Evolutionary conservation across 108 stramenopile genomes (phyloP).

Genomic region (Skeletonema marinoi): DNA sequence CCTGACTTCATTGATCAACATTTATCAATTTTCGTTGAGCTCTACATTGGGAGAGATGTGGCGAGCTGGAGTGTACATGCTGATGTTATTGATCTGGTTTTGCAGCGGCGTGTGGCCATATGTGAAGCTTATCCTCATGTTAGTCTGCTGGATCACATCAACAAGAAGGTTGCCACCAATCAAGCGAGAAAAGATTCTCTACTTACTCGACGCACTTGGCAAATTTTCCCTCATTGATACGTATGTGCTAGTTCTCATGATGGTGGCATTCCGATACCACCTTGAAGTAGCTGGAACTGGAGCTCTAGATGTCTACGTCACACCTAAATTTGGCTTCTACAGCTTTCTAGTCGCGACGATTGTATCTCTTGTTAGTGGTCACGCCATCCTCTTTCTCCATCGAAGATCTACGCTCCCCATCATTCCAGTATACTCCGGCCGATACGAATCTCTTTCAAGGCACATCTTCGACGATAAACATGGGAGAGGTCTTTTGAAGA

Average conservation of each 20-base stretch:
- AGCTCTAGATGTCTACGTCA: slow-evolving; percentile 70
- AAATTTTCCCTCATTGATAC: slow-evolving; percentile 94
- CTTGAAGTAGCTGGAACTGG: slow-evolving; percentile 57
- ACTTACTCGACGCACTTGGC: slow-evolving; percentile 82
- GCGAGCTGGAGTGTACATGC: slow-evolving; percentile 83
- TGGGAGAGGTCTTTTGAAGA: slow-evolving; percentile 44
- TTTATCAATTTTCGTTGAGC: slow-evolving; percentile 78
- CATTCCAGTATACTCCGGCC: slow-evolving; percentile 45
- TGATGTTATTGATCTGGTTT: slow-evolving; percentile 80
- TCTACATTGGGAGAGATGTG: slow-evolving; percentile 85
- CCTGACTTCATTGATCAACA: slow-evolving; percentile 46
- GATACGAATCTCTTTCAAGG: slow-evolving; percentile 40
- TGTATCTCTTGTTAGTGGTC: slow-evolving; percentile 77
- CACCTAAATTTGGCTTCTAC: slow-evolving; percentile 83
- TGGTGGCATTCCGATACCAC: slow-evolving; percentile 90
- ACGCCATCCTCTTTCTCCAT: slow-evolving; percentile 81
- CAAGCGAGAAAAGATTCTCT: slow-evolving; percentile 69
- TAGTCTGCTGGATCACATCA: slow-evolving; percentile 70
- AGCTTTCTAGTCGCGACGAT: slow-evolving; percentile 88
- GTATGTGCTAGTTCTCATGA: slow-evolving; percentile 88
- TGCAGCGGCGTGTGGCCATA: slow-evolving; percentile 95
- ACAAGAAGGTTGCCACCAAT: slow-evolving; percentile 43
- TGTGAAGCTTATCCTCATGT: slow-evolving; percentile 79
- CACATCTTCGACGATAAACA: slow-evolving; percentile 46
- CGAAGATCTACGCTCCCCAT: slow-evolving; percentile 52